Base-by-base conservation (phyloP, 306 rosid genomes). In the Luffa acutangula region DNA sequence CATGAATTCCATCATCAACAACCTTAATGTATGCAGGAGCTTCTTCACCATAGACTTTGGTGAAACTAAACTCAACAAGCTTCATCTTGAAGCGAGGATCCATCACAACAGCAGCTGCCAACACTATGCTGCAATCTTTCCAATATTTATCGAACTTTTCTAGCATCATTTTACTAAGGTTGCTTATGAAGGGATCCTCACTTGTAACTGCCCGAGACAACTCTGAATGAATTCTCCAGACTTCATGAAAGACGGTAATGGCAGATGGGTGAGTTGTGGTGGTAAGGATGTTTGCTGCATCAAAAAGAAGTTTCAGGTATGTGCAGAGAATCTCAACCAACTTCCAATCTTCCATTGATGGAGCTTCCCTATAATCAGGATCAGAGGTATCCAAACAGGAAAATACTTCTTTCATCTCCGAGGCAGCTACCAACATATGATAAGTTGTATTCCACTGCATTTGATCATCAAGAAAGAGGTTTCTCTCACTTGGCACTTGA, bases 21-120 rank as follows among this genome's bases (percentile, higher is more conserved):
- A 85, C 83, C 93, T 85, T 92, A 80, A 93, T 85, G 85, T 65
- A 87, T 10, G 67, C 60, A n/a, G 86, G 88, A 65, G 98, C 89
- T 60, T 91, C 96, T 9, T 95, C 97, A 5, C 93, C 92, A 41
- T 85, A 90, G 64, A 93, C 80, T 85, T 89, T 91, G 52, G 95
- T 83, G 92, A 95, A 95, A 87, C 97, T 91, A 62, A 92, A 95
- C 89, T 95, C 97, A 37, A 95, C 96, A 78, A 95, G 92, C 91
- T 92, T 92, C 97, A 93, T 90, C 90, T 95, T 95, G 86, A 95
- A 92, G 64, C 97, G 89, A 64, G 98, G 98, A 87, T 95, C 97
- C 97, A 95, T 89, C 18, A 89, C 97, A 54, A 95, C 98, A 0
- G 97, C 97, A 65, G 89, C 77, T 18, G 99, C 97, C 88, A 92